Evolutionary conservation across 495 filamentous ascomycete species (phyloP).

Genomic region (Pyrenopolyporus hunteri): DNA sequence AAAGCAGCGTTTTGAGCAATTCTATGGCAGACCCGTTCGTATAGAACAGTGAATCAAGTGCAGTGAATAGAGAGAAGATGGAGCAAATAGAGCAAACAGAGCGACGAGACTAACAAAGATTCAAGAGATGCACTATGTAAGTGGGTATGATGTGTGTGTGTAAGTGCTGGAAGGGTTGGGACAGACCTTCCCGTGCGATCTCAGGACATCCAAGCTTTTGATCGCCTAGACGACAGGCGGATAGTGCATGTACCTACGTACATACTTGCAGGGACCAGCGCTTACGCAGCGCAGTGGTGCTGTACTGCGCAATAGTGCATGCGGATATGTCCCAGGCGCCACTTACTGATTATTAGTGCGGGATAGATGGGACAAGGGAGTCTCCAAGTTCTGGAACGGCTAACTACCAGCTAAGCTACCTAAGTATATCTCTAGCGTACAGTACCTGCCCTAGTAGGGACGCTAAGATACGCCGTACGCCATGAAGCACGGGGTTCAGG

Average conservation of each 20-base stretch:
- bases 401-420: too few species aligned
- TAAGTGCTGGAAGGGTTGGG: too few species aligned
- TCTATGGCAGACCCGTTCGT: not conserved
- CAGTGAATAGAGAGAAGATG: constrained; percentile 1
- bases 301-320: not conserved
- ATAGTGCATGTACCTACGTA: not conserved
- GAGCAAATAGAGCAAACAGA: too few species aligned
- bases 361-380: not conserved
- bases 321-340: not conserved
- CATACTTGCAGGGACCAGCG: not conserved
- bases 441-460: not conserved
- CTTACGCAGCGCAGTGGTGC: constrained; percentile 5
- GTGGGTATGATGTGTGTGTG: too few species aligned
- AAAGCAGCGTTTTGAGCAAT: constrained; percentile 11
- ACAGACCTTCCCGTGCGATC: constrained; percentile 8
- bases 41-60: too few species aligned
- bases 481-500: too few species aligned
- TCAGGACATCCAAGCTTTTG: constrained; percentile 6
- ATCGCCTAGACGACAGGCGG: constrained; percentile 32
- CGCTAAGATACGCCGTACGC: not conserved
- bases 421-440: not conserved
- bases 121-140: too few species aligned
- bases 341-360: not conserved
- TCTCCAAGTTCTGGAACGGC: too few species aligned
- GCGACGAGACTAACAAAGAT: too few species aligned